A percentile compares a stretch with the other conserved stretches of the same genome.
These are phyloP conservation scores for Aspergillus nidulans DNA, from an alignment of 495 filamentous ascomycete species.

Conservation along the genomic window DNA sequence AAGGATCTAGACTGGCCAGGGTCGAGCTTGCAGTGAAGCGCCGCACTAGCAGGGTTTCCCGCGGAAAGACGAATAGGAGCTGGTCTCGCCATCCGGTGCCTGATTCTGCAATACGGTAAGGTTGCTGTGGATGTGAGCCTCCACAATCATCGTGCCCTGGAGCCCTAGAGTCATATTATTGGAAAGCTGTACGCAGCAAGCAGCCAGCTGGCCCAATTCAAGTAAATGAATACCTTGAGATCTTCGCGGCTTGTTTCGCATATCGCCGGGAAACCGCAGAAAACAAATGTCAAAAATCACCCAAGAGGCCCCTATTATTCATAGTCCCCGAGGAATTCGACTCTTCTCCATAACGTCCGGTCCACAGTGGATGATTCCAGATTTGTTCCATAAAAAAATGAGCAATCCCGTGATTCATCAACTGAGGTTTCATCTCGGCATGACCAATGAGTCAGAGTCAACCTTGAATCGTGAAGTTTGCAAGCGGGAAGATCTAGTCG, in stretches of 20 bases:
- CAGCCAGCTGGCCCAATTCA: background rate
- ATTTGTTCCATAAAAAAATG: background rate
- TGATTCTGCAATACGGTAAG: background rate
- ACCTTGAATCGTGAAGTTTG: constrained; percentile 1
- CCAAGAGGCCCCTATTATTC: background rate
- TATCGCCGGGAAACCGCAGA: background rate
- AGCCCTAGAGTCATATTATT: background rate
- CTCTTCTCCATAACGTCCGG: constrained; percentile 2
- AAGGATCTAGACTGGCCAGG: background rate
- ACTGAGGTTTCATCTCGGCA: constrained; percentile 5
- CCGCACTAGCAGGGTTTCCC: constrained; percentile 14
- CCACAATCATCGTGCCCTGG: background rate
- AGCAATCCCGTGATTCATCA: background rate
- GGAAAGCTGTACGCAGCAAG: background rate
- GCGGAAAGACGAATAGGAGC: constrained; percentile 12
- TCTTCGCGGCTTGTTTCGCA: background rate
- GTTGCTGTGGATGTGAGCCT: background rate
- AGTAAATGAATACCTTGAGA: background rate
- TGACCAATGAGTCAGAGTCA: background rate
- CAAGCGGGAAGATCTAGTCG: background rate
- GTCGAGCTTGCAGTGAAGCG: background rate
- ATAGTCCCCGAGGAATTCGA: background rate
- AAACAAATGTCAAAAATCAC: background rate
- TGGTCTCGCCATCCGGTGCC: constrained; percentile 7
- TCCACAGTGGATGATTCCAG: constrained; percentile 6